phyloP scores from a whole-genome alignment of 1,284 basidiomycete species.

The Microbotryomycetes sp. region DNA sequence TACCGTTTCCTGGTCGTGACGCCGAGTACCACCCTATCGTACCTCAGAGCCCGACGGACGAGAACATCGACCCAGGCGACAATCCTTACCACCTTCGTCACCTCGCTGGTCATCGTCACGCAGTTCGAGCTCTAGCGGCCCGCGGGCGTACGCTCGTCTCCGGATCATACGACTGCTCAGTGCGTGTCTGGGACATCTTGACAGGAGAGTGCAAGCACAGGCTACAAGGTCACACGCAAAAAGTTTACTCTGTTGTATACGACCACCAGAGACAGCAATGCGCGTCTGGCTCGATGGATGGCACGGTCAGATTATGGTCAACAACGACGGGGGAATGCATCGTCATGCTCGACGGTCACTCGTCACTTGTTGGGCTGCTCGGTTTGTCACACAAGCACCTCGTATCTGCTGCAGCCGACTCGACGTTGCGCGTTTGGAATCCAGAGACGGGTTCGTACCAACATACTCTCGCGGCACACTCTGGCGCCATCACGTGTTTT shows the following conservation, averaged over 20 bases:
- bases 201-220: conserved; percentile 75
- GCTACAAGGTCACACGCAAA: conserved; percentile 78
- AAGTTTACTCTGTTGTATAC: conserved; percentile 72
- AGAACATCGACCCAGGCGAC: conserved; percentile 9
- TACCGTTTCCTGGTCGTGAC: conserved; percentile 67
- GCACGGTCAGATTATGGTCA: conserved; percentile 88
- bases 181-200: conserved; percentile 89
- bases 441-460: conserved; percentile 68
- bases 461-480: conserved; percentile 75
- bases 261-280: conserved; percentile 60
- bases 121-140: conserved; percentile 84
- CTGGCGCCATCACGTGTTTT: conserved; percentile 93
- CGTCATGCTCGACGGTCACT: conserved; percentile 53
- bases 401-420: conserved; percentile 89
- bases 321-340: conserved; percentile 68
- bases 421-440: conserved; percentile 86
- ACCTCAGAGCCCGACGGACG: conserved; percentile 22
- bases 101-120: conserved; percentile 79
- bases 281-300: conserved; percentile 93
- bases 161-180: conserved; percentile 89
- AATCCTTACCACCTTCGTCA: conserved; percentile 84
- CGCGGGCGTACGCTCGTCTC: conserved; percentile 80
- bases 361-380: conserved; percentile 38
- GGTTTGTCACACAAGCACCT: conserved; percentile 67
- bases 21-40: conserved; percentile 46